Conservation (phyloP, 495 filamentous ascomycete species). For the Aspergillus bridgeri region DNA sequence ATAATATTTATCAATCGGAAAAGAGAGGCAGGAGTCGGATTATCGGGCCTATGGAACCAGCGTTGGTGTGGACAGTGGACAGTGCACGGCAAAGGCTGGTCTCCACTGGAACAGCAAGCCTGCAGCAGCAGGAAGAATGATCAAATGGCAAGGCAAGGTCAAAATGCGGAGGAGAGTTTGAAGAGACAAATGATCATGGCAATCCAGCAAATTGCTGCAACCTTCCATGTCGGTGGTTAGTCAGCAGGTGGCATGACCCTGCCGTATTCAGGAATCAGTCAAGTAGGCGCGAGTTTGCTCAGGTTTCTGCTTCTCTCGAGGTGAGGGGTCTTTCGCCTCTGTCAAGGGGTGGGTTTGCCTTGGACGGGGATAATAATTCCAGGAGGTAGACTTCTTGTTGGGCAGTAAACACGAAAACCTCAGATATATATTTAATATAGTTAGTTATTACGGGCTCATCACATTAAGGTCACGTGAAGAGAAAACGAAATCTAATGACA, state of each 20-base stretch:
- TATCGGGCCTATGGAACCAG: constrained; percentile 17
- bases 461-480: too few relatives aligned
- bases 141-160: background rate
- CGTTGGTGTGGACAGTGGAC: constrained; percentile 9
- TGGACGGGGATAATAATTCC: too few relatives aligned
- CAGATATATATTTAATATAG: too few relatives aligned
- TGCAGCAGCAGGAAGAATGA: constrained; percentile 13
- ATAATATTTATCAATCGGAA: constrained; percentile 18
- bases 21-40: constrained; percentile 12
- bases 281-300: too few relatives aligned
- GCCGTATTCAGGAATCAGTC: too few relatives aligned
- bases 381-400: too few relatives aligned
- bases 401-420: too few relatives aligned
- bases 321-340: background rate
- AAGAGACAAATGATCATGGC: background rate
- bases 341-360: too few relatives aligned
- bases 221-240: background rate
- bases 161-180: background rate
- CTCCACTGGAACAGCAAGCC: constrained; percentile 14
- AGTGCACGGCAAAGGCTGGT: constrained; percentile 9
- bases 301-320: background rate
- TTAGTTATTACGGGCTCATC: too few relatives aligned
- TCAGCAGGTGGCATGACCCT: background rate
- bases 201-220: background rate
- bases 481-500: too few relatives aligned